Base-by-base conservation (phyloP, 257 asterid species). In the Przewalskia tangutica region DNA sequence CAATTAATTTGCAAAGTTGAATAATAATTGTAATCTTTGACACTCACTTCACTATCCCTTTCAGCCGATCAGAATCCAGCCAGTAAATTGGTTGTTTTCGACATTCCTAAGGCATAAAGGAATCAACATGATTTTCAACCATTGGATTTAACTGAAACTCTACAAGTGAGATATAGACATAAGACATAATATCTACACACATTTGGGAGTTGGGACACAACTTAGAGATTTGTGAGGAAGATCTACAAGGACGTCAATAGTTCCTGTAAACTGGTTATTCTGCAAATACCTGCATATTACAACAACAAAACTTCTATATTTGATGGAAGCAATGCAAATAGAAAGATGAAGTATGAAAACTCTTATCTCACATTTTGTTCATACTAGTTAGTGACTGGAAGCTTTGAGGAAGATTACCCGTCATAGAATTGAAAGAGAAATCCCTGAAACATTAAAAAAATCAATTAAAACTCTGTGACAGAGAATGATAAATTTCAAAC, bases 191-290 rank as follows among this genome's bases (percentile, higher is more conserved):
- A 71, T 71, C 40, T 3, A 71, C n/a, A 53, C 58, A 71, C n/a
- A 71, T 46, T 3, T 11, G 40, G 78, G 18, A 38, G n/a, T n/a
- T n/a, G n/a, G n/a, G n/a, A n/a, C 8, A 27, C 16, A 62, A 88
- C 98, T 91, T 84, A 96, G 98, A 96, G 86, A 81, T 80, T 86
- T 51, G 88, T 85, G 9, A 96, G 98, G 50, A 78, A 96, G 98
- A 89, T 80, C 90, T 63, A 98, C 95, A 56, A 96, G 94, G 81
- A 94, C 97, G 34, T 96, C 95, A 16, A 96, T 89, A 34, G 97
- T 89, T 80, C 99, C 99, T 1, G 97, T 90, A 86, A 96, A 92
- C 89, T 94, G 98, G 87, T 96, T 94, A 88, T 91, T 96, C 85
- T 96, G 95, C 88, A 96, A 88, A 86, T 90, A 89, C 99, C 99